A percentile compares a stretch with the other conserved stretches of the same genome.
Evolutionary conservation across 305 asterid species (phyloP).

Genomic region (Fraxinus xanthoxyloides): DNA sequence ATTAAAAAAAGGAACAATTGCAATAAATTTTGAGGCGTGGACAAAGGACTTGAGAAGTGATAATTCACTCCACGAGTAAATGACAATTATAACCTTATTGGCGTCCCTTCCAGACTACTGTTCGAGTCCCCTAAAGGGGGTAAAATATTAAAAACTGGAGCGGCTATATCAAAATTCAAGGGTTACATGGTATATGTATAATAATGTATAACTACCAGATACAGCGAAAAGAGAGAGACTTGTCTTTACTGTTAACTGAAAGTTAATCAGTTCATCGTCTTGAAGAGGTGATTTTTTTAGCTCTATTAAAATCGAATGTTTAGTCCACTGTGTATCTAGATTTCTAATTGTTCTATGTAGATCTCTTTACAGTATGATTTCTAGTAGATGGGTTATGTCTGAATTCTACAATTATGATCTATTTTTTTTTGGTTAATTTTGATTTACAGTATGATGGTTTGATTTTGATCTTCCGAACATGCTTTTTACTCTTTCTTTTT

Average conservation of each 20-base stretch:
- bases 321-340: background rate
- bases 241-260: slow-evolving; percentile 28
- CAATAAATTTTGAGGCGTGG: background rate
- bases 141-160: background rate
- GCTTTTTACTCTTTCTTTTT: background rate
- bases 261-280: slow-evolving; percentile 22
- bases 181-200: background rate
- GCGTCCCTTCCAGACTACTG: background rate
- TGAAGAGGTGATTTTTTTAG: background rate
- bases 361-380: background rate
- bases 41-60: background rate
- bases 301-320: background rate
- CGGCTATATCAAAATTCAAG: background rate
- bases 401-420: background rate
- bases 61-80: background rate
- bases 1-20: too few relatives aligned
- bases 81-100: background rate
- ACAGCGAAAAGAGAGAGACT: slow-evolving; percentile 17
- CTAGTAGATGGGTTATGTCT: background rate
- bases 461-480: background rate
- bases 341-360: background rate
- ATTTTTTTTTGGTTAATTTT: background rate
- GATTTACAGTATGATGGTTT: background rate
- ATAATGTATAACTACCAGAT: background rate
- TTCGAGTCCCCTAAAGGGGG: background rate